Conservation (phyloP, 176 grass and related monocot species). For the Bothriochloa decipiens region DNA sequence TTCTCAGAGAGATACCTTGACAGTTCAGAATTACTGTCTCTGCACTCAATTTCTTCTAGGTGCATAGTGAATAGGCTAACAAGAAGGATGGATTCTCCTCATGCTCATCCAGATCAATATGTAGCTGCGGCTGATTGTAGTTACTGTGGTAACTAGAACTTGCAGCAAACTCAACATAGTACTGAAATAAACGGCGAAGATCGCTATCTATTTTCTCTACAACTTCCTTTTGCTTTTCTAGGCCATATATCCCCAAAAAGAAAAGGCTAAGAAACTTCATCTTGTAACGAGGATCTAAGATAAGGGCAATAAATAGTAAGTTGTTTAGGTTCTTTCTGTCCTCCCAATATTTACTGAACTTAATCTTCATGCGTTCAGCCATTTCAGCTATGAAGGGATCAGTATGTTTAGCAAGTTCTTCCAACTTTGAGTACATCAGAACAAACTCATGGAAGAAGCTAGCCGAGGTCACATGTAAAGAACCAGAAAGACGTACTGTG, state of each 20-base stretch:
- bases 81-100: not conserved
- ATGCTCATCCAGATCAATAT: not conserved
- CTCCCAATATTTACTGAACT: conserved; percentile 19
- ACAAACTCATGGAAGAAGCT: too few species aligned
- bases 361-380: not conserved
- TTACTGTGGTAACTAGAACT: not conserved
- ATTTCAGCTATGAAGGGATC: not conserved
- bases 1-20: not conserved
- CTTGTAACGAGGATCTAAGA: not conserved
- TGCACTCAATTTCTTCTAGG: not conserved
- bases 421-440: too few species aligned
- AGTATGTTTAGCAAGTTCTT: too few species aligned
- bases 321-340: not conserved
- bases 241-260: not conserved
- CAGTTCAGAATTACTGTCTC: not conserved
- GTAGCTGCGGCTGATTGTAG: not conserved
- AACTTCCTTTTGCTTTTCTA: not conserved
- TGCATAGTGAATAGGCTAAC: not conserved
- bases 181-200: not conserved
- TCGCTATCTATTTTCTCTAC: not conserved
- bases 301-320: not conserved
- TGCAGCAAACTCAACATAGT: not conserved
- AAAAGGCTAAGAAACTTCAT: not conserved
- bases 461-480: too few species aligned
- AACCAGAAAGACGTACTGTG: too few species aligned